Conservation (phyloP, 805 yeast species). For the Myxozyma mucilagina region DNA sequence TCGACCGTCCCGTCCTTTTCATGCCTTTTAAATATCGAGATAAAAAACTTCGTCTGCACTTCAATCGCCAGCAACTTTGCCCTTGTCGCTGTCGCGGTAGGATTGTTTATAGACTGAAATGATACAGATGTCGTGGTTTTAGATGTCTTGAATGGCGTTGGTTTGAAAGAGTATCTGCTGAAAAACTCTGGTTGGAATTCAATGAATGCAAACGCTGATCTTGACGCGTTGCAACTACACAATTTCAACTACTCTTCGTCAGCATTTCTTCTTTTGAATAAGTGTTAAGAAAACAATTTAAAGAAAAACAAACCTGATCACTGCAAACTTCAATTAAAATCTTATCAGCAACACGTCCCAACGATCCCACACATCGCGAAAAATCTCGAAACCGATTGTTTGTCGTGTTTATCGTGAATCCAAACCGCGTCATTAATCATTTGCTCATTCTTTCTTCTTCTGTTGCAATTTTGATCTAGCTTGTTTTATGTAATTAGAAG, state of each 20-base stretch:
- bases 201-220: constrained; percentile 20
- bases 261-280: background rate
- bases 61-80: constrained; percentile 1
- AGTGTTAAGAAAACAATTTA: background rate
- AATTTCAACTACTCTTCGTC: constrained; percentile 3
- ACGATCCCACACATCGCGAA: constrained; percentile 25
- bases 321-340: constrained; percentile 13
- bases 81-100: background rate
- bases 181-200: constrained; percentile 13
- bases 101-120: background rate
- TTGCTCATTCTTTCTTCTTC: too few species aligned
- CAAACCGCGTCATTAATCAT: constrained; percentile 19
- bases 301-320: constrained; percentile 3
- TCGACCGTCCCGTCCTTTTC: constrained; percentile 24
- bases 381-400: constrained; percentile 23
- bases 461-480: background rate
- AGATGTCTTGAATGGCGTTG: background rate
- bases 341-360: constrained; percentile 19
- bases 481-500: too few species aligned
- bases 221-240: constrained; percentile 14
- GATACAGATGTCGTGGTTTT: background rate
- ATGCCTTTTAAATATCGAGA: constrained; percentile 24
- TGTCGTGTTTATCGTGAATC: constrained; percentile 15
- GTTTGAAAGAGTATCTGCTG: constrained; percentile 4
- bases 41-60: constrained; percentile 21